phyloP scores from a whole-genome alignment of 2,329 filamentous ascomycete genomes.

The Pseudogymnoascus sp. region DNA sequence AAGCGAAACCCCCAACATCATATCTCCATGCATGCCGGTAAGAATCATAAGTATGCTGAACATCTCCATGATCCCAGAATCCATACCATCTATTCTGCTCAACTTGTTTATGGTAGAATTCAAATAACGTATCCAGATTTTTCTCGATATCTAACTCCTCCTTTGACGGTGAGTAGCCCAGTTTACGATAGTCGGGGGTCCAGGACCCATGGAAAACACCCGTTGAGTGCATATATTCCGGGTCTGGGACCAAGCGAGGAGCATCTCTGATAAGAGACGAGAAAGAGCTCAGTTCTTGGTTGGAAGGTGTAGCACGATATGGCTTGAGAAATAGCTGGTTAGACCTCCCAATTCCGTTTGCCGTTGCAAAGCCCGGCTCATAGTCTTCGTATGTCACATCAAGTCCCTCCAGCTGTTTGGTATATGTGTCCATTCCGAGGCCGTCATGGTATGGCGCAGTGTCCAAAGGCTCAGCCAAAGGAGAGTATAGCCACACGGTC shows the following conservation, averaged over 20 bases:
- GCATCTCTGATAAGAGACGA: constrained; percentile 42
- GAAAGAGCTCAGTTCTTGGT: constrained; percentile 37
- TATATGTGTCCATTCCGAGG: constrained; percentile 47
- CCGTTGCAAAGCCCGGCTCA: constrained; percentile 46
- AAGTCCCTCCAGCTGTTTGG: constrained; percentile 50
- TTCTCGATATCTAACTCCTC: constrained; percentile 36
- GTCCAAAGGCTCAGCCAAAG: constrained; percentile 47
- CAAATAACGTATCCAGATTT: constrained; percentile 47
- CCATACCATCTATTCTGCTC: constrained; percentile 55
- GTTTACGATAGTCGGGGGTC: constrained; percentile 33
- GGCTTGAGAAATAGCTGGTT: constrained; percentile 49
- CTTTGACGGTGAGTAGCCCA: constrained; percentile 22
- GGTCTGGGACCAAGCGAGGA: constrained; percentile 42
- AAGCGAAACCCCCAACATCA: constrained; percentile 55
- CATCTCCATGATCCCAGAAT: constrained; percentile 55
- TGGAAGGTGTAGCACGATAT: constrained; percentile 45
- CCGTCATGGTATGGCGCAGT: constrained; percentile 51
- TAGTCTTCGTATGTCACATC: constrained; percentile 59
- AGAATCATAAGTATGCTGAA: constrained; percentile 54
- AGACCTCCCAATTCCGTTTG: constrained; percentile 50
- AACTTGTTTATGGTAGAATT: constrained; percentile 49
- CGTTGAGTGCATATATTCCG: constrained; percentile 42
- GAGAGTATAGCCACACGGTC: constrained; percentile 55
- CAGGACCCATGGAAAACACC: constrained; percentile 49
- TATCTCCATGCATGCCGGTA: constrained; percentile 56